A percentile compares a stretch with the other conserved stretches of the same genome.
Conservation (phyloP, 2,329 filamentous ascomycete genomes). For the Colletotrichum sp. region DNA sequence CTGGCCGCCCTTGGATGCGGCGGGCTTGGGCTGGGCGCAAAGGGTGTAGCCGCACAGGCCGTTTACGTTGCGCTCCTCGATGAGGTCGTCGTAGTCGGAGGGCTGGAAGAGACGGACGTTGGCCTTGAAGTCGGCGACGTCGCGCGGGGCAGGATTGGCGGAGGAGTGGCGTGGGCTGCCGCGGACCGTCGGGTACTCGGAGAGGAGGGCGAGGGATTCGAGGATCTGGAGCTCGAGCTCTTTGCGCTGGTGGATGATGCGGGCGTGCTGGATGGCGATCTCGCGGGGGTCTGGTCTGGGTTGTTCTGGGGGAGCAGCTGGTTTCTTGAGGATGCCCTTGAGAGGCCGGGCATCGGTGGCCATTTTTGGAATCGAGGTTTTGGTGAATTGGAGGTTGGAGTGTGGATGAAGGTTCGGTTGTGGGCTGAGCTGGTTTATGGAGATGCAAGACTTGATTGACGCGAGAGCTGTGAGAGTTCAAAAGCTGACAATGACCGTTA, state of each 20-base stretch:
- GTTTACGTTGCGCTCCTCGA: constrained; percentile 87
- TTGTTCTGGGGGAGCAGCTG: constrained; percentile 39
- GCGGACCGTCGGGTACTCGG: constrained; percentile 57
- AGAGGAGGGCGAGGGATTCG: constrained; percentile 72
- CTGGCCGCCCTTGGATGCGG: constrained; percentile 61
- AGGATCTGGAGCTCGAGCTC: constrained; percentile 78
- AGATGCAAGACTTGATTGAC: background rate
- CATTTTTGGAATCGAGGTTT: constrained; percentile 40
- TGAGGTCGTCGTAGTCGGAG: constrained; percentile 85
- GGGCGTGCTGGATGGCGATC: constrained; percentile 82
- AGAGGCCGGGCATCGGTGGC: constrained; percentile 40
- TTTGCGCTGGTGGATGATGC: constrained; percentile 82
- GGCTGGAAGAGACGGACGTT: constrained; percentile 80
- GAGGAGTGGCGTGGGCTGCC: constrained; percentile 39
- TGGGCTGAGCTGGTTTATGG: background rate
- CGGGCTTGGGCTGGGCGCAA: constrained; percentile 70
- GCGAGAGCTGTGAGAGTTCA: background rate
- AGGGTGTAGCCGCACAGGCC: constrained; percentile 83
- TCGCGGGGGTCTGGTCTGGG: constrained; percentile 53
- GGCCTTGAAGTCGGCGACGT: constrained; percentile 68
- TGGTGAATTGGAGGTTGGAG: background rate
- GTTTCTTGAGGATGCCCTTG: constrained; percentile 68
- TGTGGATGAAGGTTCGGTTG: background rate
- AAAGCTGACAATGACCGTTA: background rate
- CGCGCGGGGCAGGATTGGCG: constrained; percentile 57